Evolutionary conservation across 805 yeast genomes (phyloP).

Genomic region (Kurtzmaniella cleridarum): DNA sequence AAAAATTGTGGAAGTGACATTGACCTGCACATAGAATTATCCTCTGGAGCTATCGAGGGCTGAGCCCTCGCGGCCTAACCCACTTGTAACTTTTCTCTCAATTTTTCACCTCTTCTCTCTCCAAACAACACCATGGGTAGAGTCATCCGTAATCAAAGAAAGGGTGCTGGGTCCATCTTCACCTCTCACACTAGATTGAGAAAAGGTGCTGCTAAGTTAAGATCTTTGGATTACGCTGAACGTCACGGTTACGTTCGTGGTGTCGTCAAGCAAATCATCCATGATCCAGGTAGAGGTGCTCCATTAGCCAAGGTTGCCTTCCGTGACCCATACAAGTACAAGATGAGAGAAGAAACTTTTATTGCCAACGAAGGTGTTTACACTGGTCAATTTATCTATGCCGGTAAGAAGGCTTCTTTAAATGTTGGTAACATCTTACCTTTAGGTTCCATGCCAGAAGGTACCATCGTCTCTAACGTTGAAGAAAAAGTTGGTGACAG

Average conservation of each 20-base stretch:
- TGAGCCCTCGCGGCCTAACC: not conserved
- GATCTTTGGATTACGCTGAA: conserved; percentile 98
- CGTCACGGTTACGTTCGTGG: conserved; percentile 99
- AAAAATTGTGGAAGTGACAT: not conserved
- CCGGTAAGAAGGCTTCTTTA: conserved; percentile 97
- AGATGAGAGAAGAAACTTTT: conserved; percentile 96
- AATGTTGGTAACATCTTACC: conserved; percentile 97
- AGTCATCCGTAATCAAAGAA: conserved; percentile 99
- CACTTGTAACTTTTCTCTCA: not conserved
- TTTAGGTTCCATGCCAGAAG: conserved; percentile 96
- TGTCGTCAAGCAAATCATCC: conserved; percentile 96
- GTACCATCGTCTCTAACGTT: conserved; percentile 97
- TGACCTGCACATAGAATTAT: not conserved
- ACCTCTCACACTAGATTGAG: conserved; percentile 99
- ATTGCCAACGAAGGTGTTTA: conserved; percentile 99
- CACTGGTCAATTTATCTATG: conserved; percentile 99
- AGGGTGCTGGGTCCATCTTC: conserved; percentile 99
- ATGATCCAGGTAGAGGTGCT: conserved; percentile 99
- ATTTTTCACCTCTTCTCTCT: not conserved
- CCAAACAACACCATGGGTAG: conserved; percentile 57
- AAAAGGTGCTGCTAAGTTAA: conserved; percentile 99
- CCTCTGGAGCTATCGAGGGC: not conserved
- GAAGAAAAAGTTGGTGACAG: conserved; percentile 99
- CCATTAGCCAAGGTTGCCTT: conserved; percentile 98
- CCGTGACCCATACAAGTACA: conserved; percentile 99